These are phyloP conservation scores for Aspergillus fumigatiaffinis DNA, from an alignment of 2,329 filamentous ascomycete genomes.

Conservation along the genomic window DNA sequence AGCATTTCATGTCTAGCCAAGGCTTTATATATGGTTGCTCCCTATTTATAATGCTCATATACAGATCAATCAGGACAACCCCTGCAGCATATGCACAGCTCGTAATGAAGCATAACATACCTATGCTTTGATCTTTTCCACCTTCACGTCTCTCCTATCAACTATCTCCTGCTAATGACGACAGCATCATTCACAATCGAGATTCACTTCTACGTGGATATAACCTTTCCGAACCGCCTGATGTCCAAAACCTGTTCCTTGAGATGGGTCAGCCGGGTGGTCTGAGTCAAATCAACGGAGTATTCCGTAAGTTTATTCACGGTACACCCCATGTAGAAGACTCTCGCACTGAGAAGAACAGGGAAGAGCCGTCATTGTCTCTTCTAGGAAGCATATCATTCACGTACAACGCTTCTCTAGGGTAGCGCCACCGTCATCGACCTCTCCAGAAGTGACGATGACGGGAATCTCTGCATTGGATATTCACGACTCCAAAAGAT, in stretches of 20 bases:
- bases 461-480: background rate
- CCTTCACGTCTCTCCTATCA: background rate
- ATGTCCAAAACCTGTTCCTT: background rate
- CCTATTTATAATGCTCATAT: background rate
- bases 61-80: too few relatives aligned
- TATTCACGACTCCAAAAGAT: background rate
- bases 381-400: background rate
- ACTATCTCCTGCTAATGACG: too few relatives aligned
- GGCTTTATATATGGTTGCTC: background rate
- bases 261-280: background rate
- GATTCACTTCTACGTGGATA: background rate
- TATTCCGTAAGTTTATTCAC: background rate
- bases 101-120: background rate
- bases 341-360: background rate
- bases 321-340: background rate
- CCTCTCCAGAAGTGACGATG: background rate
- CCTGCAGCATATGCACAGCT: background rate
- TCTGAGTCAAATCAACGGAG: background rate
- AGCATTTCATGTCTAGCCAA: background rate
- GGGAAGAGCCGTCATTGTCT: background rate
- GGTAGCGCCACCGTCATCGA: background rate
- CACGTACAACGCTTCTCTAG: background rate
- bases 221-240: background rate
- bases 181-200: background rate
- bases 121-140: background rate